Conservation (phyloP, 495 filamentous ascomycete genomes). For the Viridothelium virens region DNA sequence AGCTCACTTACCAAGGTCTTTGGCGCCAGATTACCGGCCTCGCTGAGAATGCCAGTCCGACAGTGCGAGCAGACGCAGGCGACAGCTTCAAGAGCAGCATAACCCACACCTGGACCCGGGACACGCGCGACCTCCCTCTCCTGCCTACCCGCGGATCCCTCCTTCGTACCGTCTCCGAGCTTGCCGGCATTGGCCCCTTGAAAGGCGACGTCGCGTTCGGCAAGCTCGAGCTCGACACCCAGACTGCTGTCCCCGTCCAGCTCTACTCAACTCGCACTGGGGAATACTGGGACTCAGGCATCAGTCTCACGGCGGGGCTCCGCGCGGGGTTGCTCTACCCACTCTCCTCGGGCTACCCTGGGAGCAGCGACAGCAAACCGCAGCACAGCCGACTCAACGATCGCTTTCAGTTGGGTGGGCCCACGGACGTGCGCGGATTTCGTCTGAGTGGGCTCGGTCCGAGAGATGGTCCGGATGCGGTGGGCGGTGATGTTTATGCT, state of each 20-base stretch:
- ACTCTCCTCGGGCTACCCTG: slow-evolving; percentile 41
- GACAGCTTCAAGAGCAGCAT: slow-evolving; percentile 85
- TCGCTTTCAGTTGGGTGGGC: slow-evolving; percentile 88
- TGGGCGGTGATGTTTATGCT: slow-evolving; percentile 86
- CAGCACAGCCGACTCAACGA: slow-evolving; percentile 78
- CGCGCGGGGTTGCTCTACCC: slow-evolving; percentile 58
- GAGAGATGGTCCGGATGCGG: slow-evolving; percentile 71
- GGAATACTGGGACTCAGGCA: slow-evolving; percentile 58
- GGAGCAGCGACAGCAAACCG: slow-evolving; percentile 37
- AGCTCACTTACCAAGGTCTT: slow-evolving; percentile 66
- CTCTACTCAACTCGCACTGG: slow-evolving; percentile 44
- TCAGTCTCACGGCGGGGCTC: slow-evolving; percentile 60
- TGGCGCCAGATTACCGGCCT: slow-evolving; percentile 88
- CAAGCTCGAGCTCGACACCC: slow-evolving; percentile 76
- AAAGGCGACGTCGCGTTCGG: slow-evolving; percentile 84
- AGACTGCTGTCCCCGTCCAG: slow-evolving; percentile 62
- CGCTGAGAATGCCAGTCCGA: slow-evolving; percentile 62
- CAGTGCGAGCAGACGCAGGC: slow-evolving; percentile 74
- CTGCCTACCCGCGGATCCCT: slow-evolving; percentile 77
- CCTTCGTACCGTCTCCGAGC: slow-evolving; percentile 63
- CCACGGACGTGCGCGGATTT: slow-evolving; percentile 91
- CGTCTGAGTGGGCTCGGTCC: slow-evolving; percentile 80
- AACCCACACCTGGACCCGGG: slow-evolving; percentile 69
- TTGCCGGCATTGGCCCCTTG: slow-evolving; percentile 79
- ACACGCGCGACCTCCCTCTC: slow-evolving; percentile 70